Conservation (phyloP, 768 basidiomycete genomes). For the Boletus tylopilopsis region DNA sequence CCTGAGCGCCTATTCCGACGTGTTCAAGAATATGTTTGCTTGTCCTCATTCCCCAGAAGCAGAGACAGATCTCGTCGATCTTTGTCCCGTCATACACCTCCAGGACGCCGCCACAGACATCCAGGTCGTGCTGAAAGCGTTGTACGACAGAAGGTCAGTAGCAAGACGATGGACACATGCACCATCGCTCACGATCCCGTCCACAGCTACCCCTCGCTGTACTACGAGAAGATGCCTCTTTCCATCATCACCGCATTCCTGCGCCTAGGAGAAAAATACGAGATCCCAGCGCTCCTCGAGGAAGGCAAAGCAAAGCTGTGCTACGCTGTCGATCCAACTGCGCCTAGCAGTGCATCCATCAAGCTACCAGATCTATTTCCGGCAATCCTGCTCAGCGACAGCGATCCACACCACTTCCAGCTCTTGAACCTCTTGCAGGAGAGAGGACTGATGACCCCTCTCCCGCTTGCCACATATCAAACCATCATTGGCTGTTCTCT, state of each 20-base stretch:
- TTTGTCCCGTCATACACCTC: constrained; percentile 18
- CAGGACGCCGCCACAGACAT: constrained; percentile 11
- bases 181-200: neutral
- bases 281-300: neutral
- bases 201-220: constrained; percentile 1
- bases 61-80: constrained; percentile 10
- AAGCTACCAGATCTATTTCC: neutral
- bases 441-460: neutral
- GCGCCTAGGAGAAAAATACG: constrained; percentile 14
- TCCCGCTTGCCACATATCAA: constrained; percentile 8
- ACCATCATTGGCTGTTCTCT: neutral
- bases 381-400: neutral
- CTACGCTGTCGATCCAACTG: neutral
- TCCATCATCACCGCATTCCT: constrained; percentile 4
- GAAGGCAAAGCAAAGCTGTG: constrained; percentile 9
- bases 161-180: neutral
- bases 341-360: neutral
- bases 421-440: constrained; percentile 14
- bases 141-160: constrained; percentile 16
- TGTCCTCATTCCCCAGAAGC: neutral
- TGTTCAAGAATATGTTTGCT: constrained; percentile 30
- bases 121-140: constrained; percentile 11
- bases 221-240: neutral
- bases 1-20: constrained; percentile 22
- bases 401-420: constrained; percentile 15